These are phyloP conservation scores for Colletotrichum sp. DNA, from an alignment of 2,329 filamentous ascomycete genomes.

Conservation along the genomic window DNA sequence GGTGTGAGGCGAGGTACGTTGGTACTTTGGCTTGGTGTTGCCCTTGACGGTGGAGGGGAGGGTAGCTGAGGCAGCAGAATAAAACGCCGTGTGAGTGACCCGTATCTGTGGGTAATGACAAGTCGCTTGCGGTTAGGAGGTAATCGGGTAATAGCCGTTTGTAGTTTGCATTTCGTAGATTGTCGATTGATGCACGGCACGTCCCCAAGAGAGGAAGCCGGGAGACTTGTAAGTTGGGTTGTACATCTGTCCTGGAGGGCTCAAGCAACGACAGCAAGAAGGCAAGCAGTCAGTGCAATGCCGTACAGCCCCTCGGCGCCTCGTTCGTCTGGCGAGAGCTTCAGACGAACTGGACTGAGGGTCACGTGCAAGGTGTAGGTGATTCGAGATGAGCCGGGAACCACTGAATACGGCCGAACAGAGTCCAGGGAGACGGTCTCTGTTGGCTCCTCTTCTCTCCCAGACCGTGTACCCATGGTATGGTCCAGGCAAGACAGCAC, in stretches of 20 bases:
- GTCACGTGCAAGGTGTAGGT: neutral
- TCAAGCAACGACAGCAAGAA: neutral
- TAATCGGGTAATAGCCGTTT: neutral
- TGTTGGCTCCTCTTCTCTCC: neutral
- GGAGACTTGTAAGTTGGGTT: neutral
- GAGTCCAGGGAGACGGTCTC: neutral
- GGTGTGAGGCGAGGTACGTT: conserved; percentile 4
- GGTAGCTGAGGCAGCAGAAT: conserved; percentile 18
- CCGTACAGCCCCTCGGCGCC: conserved; percentile 19
- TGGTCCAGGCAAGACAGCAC: neutral
- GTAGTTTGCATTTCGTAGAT: neutral
- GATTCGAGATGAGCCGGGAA: neutral
- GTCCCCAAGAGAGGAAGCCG: neutral
- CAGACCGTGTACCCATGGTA: neutral
- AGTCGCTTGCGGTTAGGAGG: neutral
- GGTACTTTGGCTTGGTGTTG: neutral
- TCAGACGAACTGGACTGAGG: neutral
- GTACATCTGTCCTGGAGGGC: too few species aligned
- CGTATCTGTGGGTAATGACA: conserved; percentile 7
- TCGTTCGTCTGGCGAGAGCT: neutral
- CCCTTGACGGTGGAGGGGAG: neutral
- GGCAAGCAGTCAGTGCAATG: neutral
- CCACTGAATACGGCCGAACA: neutral
- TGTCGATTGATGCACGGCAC: conserved; percentile 5
- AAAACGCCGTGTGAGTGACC: neutral